Conservation (phyloP, 768 basidiomycete species). For the Coprinellus micaceus region DNA sequence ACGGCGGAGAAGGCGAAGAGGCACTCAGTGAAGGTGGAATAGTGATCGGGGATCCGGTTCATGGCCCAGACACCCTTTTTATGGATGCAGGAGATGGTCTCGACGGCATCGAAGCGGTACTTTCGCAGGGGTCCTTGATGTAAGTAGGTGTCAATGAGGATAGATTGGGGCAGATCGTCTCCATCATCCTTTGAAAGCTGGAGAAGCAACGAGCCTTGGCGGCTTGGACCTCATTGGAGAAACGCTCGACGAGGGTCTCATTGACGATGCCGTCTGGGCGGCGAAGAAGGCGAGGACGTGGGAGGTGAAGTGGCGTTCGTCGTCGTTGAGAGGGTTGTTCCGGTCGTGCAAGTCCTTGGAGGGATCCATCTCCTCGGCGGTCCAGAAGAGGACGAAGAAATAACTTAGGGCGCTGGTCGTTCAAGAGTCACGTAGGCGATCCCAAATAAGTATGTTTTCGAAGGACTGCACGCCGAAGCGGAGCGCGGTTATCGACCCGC, state of each 20-base stretch:
- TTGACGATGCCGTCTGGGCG: slow-evolving; percentile 93
- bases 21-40: slow-evolving; percentile 80
- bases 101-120: slow-evolving; percentile 80
- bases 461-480: too few species aligned
- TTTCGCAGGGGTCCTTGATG: slow-evolving; percentile 69
- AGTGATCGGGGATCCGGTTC: slow-evolving; percentile 78
- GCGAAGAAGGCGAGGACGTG: slow-evolving; percentile 96
- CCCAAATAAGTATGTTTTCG: too few species aligned
- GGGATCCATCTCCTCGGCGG: slow-evolving; percentile 87
- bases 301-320: slow-evolving; percentile 86
- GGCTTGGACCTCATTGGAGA: slow-evolving; percentile 86
- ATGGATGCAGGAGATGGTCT: slow-evolving; percentile 83
- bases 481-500: too few species aligned
- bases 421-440: too few species aligned
- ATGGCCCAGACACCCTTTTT: slow-evolving; percentile 94
- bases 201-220: slow-evolving; percentile 96
- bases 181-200: slow-evolving; percentile 99
- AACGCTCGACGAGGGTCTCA: slow-evolving; percentile 92
- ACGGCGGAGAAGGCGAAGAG: slow-evolving; percentile 93
- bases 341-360: slow-evolving; percentile 84
- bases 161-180: slow-evolving; percentile 96
- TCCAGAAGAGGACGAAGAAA: too few species aligned
- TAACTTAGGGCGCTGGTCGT: too few species aligned
- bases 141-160: slow-evolving; percentile 93
- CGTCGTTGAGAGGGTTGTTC: slow-evolving; percentile 73